Percentiles rank a stretch among this genome's conserved stretches.
Conservation (phyloP, 2,329 filamentous ascomycete species). For the Pseudogymnoascus sp. region DNA sequence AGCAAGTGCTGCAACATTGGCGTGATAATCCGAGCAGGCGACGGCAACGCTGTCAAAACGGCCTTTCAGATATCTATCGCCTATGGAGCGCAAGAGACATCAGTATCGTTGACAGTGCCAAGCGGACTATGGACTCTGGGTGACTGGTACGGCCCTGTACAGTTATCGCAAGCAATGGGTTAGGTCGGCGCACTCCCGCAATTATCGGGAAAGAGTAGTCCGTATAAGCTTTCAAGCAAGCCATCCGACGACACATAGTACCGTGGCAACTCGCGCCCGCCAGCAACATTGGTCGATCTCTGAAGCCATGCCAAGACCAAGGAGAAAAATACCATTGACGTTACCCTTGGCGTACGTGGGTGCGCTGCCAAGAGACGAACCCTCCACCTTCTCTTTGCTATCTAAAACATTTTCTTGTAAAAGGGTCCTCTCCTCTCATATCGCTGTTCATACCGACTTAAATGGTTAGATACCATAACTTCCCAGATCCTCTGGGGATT, state of each 20-base stretch:
- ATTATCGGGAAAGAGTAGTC: no score
- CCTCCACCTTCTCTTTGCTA: neutral
- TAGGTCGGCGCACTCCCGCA: neutral
- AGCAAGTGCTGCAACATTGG: neutral
- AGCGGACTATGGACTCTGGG: neutral
- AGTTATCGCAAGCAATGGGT: neutral
- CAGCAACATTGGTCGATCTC: no score
- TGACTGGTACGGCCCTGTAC: neutral
- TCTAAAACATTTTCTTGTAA: neutral
- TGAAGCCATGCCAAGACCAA: no score
- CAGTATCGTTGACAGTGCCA: neutral
- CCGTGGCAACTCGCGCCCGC: no score
- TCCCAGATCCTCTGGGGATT: neutral
- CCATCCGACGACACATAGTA: no score
- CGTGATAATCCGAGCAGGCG: neutral
- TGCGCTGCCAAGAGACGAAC: no score
- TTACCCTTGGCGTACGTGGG: no score
- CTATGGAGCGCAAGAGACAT: neutral
- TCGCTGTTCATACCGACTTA: neutral
- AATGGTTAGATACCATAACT: neutral
- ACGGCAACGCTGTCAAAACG: neutral
- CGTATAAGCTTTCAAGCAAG: no score
- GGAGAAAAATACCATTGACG: no score
- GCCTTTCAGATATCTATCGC: neutral
- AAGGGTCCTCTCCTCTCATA: neutral